Evolutionary conservation across 2,329 filamentous ascomycete species (phyloP).

Genomic region (Malbranchea cinnamomea): DNA sequence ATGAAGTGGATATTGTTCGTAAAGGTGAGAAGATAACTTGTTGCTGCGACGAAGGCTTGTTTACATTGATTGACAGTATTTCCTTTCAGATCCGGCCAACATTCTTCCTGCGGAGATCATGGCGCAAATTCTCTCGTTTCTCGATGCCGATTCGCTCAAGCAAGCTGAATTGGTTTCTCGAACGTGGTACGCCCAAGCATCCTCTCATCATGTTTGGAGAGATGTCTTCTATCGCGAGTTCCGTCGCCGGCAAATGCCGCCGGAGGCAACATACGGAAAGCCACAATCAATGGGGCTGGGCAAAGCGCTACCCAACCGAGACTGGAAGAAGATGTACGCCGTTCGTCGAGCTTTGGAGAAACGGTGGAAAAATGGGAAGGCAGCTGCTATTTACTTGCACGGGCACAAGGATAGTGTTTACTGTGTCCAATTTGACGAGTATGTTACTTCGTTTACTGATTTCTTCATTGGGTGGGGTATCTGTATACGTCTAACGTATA

Average conservation of each 20-base stretch:
- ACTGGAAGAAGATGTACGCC: slow-evolving; percentile 78
- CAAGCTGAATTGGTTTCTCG: slow-evolving; percentile 41
- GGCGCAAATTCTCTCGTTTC: slow-evolving; percentile 42
- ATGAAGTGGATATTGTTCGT: slow-evolving; percentile 21
- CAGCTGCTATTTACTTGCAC: slow-evolving; percentile 73
- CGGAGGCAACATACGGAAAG: slow-evolving; percentile 5
- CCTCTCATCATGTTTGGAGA: slow-evolving; percentile 46
- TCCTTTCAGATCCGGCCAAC: slow-evolving; percentile 36
- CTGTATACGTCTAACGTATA: slow-evolving; percentile 1
- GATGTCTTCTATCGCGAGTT: slow-evolving; percentile 45
- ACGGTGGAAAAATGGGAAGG: slow-evolving; percentile 66
- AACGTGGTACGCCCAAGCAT: slow-evolving; percentile 40
- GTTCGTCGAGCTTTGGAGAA: slow-evolving; percentile 60
- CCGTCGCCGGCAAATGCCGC: slow-evolving; percentile 12
- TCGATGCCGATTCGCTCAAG: slow-evolving; percentile 43
- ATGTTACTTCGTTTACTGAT: slow-evolving; percentile 26
- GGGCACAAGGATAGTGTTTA: slow-evolving; percentile 95
- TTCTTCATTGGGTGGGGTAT: not conserved
- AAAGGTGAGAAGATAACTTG: slow-evolving; percentile 16
- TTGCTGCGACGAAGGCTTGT: too few relatives aligned
- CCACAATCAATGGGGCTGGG: slow-evolving; percentile 34
- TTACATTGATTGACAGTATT: slow-evolving; percentile 8
- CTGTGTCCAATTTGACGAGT: slow-evolving; percentile 96
- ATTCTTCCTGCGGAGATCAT: slow-evolving; percentile 44
- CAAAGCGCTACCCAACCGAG: slow-evolving; percentile 42